Evolutionary conservation across 148 eudicot species (phyloP), one percentile per base, ranked within the genome.

Genomic region (Arctostaphylos glauca): DNA sequence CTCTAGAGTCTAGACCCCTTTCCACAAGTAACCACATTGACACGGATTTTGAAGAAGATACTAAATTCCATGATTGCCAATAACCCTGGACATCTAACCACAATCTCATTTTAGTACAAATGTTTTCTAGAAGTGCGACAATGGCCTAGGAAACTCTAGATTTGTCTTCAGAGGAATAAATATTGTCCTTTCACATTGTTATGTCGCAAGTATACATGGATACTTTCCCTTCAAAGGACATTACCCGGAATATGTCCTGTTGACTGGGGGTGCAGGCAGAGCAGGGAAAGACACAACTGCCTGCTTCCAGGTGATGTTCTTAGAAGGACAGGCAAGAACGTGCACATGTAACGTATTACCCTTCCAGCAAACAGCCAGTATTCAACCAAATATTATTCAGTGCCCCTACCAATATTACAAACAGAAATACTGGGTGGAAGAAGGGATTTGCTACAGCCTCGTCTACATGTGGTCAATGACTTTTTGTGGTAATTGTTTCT

Each of bases 401-500:
- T 48, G 31, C 55, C 52, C 5, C 18, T 52, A 75, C 23, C 59
- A 38, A 41, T 18, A 38, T 56, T 9, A 55, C 6, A 54, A 55
- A 9, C 6, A 76, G 8, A 43, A 41, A n/a, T 3, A 12, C 21
- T 55, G 67, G 14, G 13, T 43, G 80, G 23, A 77, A 77, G 23
- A 77, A 77, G 80, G 80, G 46, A 15, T 13, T 31, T 43, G 23
- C 60, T 77, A 53, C 48, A 77, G 80, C 48, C 23, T 56, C 16
- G 48, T 53, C 47, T 77, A 52, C 21, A 77, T 31, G 80, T 14
- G 41, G 38, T 46, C 80, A 77, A 3, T 54, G 67, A 55, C 4
- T 7, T 56, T 77, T 56, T n/a, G 23, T 3, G 49, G 23, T 38
- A 5, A 7, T 41, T 56, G 64, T 8, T 71, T 41, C 25, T 21